These are phyloP conservation scores for Metarhizium brunneum DNA, from an alignment of 2,329 filamentous ascomycete genomes.

Conservation along the genomic window DNA sequence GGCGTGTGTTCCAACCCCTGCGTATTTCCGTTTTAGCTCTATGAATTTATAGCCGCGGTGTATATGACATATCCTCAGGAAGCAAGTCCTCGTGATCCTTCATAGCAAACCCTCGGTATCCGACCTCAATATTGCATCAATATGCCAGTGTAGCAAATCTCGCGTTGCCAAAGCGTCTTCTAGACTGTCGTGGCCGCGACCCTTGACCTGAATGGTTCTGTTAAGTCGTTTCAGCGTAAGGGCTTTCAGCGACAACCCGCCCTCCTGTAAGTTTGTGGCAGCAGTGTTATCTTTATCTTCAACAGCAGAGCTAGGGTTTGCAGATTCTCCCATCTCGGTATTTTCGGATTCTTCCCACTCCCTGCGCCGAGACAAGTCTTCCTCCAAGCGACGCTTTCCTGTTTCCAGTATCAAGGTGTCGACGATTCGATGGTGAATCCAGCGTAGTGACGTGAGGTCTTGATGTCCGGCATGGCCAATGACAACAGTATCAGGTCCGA, in stretches of 20 bases:
- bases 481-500: conserved; percentile 37
- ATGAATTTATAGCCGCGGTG: not conserved
- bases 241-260: conserved; percentile 28
- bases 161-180: conserved; percentile 35
- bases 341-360: not conserved
- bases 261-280: conserved; percentile 3
- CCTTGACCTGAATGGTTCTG: conserved; percentile 28
- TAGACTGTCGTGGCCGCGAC: conserved; percentile 30
- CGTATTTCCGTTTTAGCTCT: not conserved
- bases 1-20: not conserved
- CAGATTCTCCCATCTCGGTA: conserved; percentile 6
- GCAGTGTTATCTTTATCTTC: not conserved
- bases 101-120: not conserved
- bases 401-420: conserved; percentile 33
- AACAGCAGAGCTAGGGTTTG: not conserved
- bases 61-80: not conserved
- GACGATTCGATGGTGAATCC: conserved; percentile 34
- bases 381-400: conserved; percentile 6
- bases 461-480: conserved; percentile 34
- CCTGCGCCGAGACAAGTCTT: conserved; percentile 3
- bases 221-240: conserved; percentile 26
- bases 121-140: conserved; percentile 6
- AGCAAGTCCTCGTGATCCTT: not conserved
- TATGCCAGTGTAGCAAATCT: conserved; percentile 31
- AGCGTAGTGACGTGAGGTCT: conserved; percentile 36